Base-by-base conservation (phyloP, 23 red algal genomes). In the Pyropia haitanensis region DNA sequence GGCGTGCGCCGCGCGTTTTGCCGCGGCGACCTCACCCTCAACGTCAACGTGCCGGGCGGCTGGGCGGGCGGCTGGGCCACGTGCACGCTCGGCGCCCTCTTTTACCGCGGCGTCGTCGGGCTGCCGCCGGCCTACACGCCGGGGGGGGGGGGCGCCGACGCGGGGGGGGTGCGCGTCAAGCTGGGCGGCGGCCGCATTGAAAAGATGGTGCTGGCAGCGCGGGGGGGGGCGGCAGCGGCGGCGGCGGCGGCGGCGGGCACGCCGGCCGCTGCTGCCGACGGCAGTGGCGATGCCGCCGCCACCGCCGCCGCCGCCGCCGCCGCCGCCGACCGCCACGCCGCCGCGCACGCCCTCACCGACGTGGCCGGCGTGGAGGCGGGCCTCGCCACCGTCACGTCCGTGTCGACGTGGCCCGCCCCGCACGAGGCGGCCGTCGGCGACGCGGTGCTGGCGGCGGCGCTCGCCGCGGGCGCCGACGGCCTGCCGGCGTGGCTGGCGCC, bases 371-470 rank as follows among this genome's bases (percentile, higher is more conserved):
- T 90, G 1, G 61, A 61, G 54, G 65, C 58, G 48, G 77, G 77
- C 28, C 57, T 48, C 53, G 76, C 75, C 1, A 80, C 69, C 32
- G 74, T 95, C 12, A 88, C 90, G 14, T 49, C 82, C 54, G 68
- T 95, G n/a, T 70, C 64, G 21, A 95, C 90, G 24, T 95, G 90
- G 90, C 90, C 90, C 18, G 49, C 32, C 22, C 76, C 69, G 26
- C 90, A 95, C 66, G 76, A 81, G n/a, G 58, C 81, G 29, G 75
- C 81, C 25, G 56, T 85, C 29, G 32, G 61, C 22, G 68, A 14
- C 56, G 49, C 60, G n/a, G 54, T 95, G 32, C 27, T 95, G 70
- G 67, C 76, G 34, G 78, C 79, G 29, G 75, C 62, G 46, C 67
- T 76, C 17, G 49, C 27, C 1, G 50, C 64, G 3, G 50, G 49